phyloP scores from a whole-genome alignment of 1,284 basidiomycete species.

The Rhodotorula sp. region DNA sequence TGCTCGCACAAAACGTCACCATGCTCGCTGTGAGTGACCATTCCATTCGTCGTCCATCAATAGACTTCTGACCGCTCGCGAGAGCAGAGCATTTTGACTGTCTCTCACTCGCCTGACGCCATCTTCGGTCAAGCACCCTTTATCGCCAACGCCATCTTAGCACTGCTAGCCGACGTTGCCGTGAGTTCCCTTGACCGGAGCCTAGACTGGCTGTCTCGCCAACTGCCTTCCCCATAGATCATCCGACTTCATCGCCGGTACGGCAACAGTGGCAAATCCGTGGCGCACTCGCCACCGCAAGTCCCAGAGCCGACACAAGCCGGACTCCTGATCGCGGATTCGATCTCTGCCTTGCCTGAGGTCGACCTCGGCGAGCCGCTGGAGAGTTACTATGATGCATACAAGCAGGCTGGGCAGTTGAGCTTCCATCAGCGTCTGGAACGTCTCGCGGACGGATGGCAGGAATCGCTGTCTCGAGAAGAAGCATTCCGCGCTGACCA shows the following conservation, averaged over 20 bases:
- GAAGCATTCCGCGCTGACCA: too few relatives aligned
- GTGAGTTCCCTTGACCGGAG: background rate
- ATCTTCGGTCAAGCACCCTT: constrained; percentile 2
- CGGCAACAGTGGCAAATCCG: background rate
- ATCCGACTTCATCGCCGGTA: background rate
- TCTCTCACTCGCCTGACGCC: background rate
- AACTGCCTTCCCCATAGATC: background rate
- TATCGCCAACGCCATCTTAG: background rate
- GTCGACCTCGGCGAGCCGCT: background rate
- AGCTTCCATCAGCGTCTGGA: too few relatives aligned
- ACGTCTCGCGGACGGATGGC: too few relatives aligned
- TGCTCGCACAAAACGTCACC: background rate
- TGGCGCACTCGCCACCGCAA: background rate
- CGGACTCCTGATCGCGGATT: background rate
- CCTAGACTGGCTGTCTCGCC: background rate
- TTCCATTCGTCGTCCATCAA: background rate
- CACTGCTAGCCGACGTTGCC: background rate
- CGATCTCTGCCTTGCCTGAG: background rate
- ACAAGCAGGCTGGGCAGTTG: too few relatives aligned
- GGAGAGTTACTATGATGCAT: too few relatives aligned
- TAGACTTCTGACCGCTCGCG: background rate
- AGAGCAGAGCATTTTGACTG: background rate
- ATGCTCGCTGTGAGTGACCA: background rate
- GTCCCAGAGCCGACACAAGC: background rate
- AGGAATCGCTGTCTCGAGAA: too few relatives aligned